Base-by-base conservation (phyloP, 2,329 filamentous ascomycete species). In the Alternaria novae-zelandiae region DNA sequence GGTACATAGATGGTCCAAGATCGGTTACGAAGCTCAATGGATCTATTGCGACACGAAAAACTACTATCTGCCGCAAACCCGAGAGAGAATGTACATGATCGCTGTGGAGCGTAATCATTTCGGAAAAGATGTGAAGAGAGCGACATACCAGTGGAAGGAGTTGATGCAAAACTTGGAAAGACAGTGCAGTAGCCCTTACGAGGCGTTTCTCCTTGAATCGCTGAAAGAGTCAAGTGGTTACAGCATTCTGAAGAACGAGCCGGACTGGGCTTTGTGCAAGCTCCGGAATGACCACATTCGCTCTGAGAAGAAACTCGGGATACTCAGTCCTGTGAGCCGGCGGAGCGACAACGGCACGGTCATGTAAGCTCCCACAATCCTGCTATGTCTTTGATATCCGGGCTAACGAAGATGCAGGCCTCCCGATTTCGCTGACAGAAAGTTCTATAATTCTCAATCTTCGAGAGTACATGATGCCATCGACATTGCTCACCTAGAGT, bases 41-140 rank as follows among this genome's bases (percentile, higher is more conserved):
- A 67, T 83, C 0, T 80, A 79, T 5, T 79, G 91, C 0, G 90
- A 94, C 70, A 90, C 88, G 0, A 93, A 93, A 73, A 79, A 90
- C 4, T 93, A 86, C 69, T 92, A 92, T 62, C 79, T 94, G 1
- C 92, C 92, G 0, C 92, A 95, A 57, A 93, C 90, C 0, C 32
- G 74, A 55, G 41, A 77, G 12, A 71, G 83, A 10, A 82, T 82
- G 25, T 85, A 84, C 57, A 82, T 84, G 81, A 74, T 83, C 1
- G 83, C 81, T n/a, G 76, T 84, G 20, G 75, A 84, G 13, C 69
- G 67, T 13, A 9, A 2, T 2, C 55, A 67, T 2, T 72, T 63
- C 21, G 71, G 73, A 6, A 67, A 66, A 7, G 44, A 65, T 10
- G 61, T 53, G 21, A 45, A 47, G 0, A 36, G 67, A 15, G 71